Evolutionary conservation across 306 rosid species (phyloP).

Genomic region (Aeschynomene evenia): DNA sequence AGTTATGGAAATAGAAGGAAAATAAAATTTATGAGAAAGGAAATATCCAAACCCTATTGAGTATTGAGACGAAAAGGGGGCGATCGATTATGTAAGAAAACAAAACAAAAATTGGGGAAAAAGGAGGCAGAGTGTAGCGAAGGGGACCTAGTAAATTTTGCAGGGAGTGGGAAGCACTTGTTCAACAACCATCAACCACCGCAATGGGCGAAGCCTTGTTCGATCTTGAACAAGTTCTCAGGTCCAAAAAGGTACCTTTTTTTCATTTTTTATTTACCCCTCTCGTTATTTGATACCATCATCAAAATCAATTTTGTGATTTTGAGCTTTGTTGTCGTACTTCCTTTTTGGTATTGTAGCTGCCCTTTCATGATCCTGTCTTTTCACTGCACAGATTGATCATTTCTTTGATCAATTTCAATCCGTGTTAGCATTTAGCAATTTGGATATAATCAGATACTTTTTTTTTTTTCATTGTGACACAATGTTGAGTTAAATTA

Average conservation of each 20-base stretch:
- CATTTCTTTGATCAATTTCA: not conserved
- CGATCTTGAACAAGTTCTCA: conserved; percentile 26
- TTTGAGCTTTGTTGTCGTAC: too few relatives aligned
- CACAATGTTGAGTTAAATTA: not conserved
- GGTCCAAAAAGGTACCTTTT: not conserved
- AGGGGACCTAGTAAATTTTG: not conserved
- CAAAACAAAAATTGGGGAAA: too few relatives aligned
- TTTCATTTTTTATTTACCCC: not conserved
- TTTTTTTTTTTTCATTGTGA: not conserved
- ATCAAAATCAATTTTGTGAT: not conserved
- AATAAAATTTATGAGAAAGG: too few relatives aligned
- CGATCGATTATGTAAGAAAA: too few relatives aligned
- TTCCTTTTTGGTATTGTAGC: not conserved
- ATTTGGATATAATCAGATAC: not conserved
- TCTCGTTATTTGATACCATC: not conserved
- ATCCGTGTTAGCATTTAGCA: not conserved
- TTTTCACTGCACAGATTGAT: not conserved
- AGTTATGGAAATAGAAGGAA: too few relatives aligned
- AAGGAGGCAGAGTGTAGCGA: too few relatives aligned
- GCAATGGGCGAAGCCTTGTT: conserved; percentile 7
- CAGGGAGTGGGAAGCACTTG: not conserved
- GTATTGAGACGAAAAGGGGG: too few relatives aligned
- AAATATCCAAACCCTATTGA: too few relatives aligned
- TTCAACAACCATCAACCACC: not conserved
- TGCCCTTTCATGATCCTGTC: not conserved